phyloP scores from a whole-genome alignment of 139 green algal species.

The Asterochloris erici region DNA sequence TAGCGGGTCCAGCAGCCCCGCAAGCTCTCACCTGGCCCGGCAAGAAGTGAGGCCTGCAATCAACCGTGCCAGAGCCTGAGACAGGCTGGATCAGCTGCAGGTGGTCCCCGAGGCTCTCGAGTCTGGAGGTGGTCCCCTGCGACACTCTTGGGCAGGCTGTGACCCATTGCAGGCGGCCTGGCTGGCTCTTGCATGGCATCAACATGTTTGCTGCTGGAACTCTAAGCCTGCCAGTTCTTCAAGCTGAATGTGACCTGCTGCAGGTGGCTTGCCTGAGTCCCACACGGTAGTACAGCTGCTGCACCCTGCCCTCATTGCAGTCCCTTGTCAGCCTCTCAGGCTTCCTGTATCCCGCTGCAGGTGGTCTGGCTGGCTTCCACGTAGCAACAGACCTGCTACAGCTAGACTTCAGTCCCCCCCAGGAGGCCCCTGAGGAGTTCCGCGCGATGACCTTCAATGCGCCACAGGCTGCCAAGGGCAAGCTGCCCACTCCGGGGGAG shows the following conservation, averaged over 20 bases:
- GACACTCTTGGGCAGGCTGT: no score
- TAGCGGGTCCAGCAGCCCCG: no score
- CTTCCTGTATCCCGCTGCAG: not conserved
- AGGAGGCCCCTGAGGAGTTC: constrained; percentile 25
- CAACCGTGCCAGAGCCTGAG: no score
- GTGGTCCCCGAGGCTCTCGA: no score
- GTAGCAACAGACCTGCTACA: constrained; percentile 27
- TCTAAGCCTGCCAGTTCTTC: not conserved
- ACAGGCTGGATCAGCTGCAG: no score
- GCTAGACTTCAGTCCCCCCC: constrained; percentile 27
- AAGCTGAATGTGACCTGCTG: not conserved
- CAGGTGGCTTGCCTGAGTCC: not conserved
- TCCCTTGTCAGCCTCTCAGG: no score
- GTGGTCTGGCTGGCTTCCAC: constrained; percentile 18
- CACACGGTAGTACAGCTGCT: not conserved
- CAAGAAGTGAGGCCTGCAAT: no score
- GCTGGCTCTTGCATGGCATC: not conserved
- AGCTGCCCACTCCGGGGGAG: not conserved
- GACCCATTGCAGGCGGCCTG: not conserved
- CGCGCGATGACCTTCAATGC: constrained; percentile 13
- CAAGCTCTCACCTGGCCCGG: no score
- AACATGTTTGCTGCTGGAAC: not conserved
- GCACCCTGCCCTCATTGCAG: no score
- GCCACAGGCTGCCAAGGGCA: not conserved
- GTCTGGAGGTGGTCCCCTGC: no score